These are phyloP conservation scores for Tulasnella sp. DNA, from an alignment of 768 basidiomycete genomes.

Conservation along the genomic window DNA sequence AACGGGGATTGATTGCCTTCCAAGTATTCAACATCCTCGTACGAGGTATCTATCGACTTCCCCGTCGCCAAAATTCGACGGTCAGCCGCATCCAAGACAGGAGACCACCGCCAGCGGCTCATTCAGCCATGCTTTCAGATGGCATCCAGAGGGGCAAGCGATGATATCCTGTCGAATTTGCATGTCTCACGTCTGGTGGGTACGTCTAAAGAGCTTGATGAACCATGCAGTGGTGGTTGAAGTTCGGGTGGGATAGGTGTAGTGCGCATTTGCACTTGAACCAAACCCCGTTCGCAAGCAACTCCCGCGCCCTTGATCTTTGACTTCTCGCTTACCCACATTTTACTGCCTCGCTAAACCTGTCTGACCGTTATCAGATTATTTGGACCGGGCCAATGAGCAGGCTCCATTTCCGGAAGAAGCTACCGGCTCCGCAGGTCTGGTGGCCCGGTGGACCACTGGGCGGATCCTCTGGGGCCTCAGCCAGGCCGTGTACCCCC, in stretches of 20 bases:
- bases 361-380: background rate
- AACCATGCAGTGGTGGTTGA: background rate
- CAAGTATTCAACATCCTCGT: too few species aligned
- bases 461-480: too few species aligned
- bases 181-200: background rate
- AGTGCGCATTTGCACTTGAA: background rate
- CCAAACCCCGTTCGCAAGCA: background rate
- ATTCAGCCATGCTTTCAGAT: slow-evolving; percentile 7
- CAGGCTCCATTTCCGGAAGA: background rate
- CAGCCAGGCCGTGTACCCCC: too few species aligned
- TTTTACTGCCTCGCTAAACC: background rate
- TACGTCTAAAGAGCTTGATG: background rate
- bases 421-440: too few species aligned
- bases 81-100: background rate
- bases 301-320: background rate
- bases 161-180: background rate
- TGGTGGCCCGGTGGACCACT: too few species aligned
- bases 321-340: background rate
- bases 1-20: too few species aligned
- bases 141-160: background rate
- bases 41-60: too few species aligned
- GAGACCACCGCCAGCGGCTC: background rate
- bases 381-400: background rate
- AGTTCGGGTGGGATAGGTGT: background rate
- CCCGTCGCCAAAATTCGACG: too few species aligned